Conservation (phyloP, 345 rosid genomes). For the Cardiospermum halicacabum region DNA sequence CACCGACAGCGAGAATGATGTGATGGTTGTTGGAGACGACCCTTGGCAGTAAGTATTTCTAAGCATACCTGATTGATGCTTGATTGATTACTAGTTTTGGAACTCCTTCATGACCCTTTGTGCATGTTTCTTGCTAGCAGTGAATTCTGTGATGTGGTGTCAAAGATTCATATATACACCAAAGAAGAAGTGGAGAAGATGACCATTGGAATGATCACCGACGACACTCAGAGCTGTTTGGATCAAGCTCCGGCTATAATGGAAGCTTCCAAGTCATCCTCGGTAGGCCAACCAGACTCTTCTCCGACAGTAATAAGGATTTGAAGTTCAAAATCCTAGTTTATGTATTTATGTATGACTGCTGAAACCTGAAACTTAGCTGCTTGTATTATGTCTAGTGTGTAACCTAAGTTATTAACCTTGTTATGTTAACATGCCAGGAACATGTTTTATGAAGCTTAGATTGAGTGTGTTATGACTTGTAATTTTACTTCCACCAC, state of each 20-base stretch:
- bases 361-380: neutral
- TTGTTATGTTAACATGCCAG: neutral
- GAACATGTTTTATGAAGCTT: neutral
- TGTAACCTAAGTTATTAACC: neutral
- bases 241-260: conserved; percentile 61
- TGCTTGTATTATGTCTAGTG: neutral
- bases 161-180: conserved; percentile 78
- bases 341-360: neutral
- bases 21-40: conserved; percentile 92
- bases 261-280: conserved; percentile 88
- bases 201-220: conserved; percentile 48
- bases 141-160: conserved; percentile 78
- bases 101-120: neutral
- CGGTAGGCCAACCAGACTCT: conserved; percentile 80
- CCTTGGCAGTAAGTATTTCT: conserved; percentile 84
- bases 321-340: conserved; percentile 17
- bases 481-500: neutral
- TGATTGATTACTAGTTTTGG: neutral
- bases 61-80: neutral
- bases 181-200: conserved; percentile 87
- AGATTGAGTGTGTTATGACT: neutral
- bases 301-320: conserved; percentile 51
- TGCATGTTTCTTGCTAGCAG: conserved; percentile 29
- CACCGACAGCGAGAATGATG: conserved; percentile 86
- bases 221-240: conserved; percentile 87